A percentile compares a stretch with the other conserved stretches of the same genome.
phyloP scores from a whole-genome alignment of 768 basidiomycete genomes.

The Lactarius evosmus region DNA sequence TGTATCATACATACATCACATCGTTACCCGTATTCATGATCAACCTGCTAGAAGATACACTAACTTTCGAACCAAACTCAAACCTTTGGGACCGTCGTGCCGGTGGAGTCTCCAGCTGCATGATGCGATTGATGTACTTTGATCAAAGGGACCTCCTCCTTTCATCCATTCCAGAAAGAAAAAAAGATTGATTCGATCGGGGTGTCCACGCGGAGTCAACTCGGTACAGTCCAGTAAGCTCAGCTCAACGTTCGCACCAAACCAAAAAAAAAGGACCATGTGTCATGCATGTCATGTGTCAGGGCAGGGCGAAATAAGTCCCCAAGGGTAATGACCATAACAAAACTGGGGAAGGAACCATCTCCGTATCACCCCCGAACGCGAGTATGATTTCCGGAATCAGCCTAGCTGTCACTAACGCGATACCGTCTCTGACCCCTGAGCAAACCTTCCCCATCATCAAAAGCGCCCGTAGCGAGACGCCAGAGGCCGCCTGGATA shows the following conservation, averaged over 20 bases:
- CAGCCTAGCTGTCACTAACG: not conserved
- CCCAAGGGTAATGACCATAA: not conserved
- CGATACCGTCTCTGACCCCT: not conserved
- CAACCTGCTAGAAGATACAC: not conserved
- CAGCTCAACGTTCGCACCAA: not conserved
- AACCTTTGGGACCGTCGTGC: not conserved
- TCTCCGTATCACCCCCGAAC: not conserved
- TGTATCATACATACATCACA: constrained; percentile 2
- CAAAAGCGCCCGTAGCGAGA: no score
- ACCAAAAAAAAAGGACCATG: not conserved
- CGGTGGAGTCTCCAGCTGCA: not conserved
- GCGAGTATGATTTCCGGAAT: not conserved
- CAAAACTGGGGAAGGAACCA: not conserved
- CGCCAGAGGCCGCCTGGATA: no score
- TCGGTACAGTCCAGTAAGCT: not conserved
- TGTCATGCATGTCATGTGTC: not conserved
- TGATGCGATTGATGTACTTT: not conserved
- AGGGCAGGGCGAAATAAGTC: not conserved
- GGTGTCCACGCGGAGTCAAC: not conserved
- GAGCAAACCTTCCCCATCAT: no score
- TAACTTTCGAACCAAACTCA: not conserved
- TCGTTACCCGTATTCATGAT: not conserved
- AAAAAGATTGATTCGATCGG: not conserved
- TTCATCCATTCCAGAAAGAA: not conserved
- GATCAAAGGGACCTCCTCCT: not conserved